A percentile compares a stretch with the other conserved stretches of the same genome.
Conservation (phyloP, 345 rosid genomes). For the Moricandia moricandioides region DNA sequence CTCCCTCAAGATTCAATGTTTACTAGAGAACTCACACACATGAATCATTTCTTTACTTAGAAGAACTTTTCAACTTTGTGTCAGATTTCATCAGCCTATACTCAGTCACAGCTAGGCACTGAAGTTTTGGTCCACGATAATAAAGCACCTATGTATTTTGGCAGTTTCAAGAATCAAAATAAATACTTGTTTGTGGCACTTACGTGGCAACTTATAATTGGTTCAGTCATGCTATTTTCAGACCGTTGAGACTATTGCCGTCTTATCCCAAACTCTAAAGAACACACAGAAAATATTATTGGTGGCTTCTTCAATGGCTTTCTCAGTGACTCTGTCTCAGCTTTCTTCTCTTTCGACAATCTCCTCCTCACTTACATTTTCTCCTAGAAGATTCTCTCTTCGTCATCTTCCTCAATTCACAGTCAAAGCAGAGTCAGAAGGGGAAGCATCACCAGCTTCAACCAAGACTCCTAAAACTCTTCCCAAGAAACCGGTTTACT, state of each 20-base stretch:
- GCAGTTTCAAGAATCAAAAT: background rate
- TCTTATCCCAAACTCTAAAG: constrained; percentile 25
- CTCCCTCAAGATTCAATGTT: constrained; percentile 12
- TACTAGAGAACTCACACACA: background rate
- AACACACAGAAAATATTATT: background rate
- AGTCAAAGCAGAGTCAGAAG: too few relatives aligned
- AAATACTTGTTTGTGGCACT: background rate
- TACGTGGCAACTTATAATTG: constrained; percentile 23
- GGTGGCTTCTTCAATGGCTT: constrained; percentile 62
- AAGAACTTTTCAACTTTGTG: constrained; percentile 13
- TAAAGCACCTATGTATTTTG: constrained; percentile 16
- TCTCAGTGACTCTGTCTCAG: constrained; percentile 45
- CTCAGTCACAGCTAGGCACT: constrained; percentile 18
- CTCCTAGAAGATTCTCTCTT: too few relatives aligned
- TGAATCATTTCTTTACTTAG: constrained; percentile 10
- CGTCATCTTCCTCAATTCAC: too few relatives aligned
- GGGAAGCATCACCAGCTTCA: too few relatives aligned
- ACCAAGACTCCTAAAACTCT: too few relatives aligned
- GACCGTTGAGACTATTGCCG: constrained; percentile 25
- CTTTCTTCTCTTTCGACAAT: too few relatives aligned
- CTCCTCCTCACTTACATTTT: too few relatives aligned
- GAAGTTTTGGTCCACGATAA: constrained; percentile 22
- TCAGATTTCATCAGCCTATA: background rate
- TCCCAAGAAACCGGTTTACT: too few relatives aligned
- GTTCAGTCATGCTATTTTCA: background rate